Evolutionary conservation across 257 asterid species (phyloP), one percentile per base, ranked within the genome.

Genomic region (Thymus mandschuricus): DNA sequence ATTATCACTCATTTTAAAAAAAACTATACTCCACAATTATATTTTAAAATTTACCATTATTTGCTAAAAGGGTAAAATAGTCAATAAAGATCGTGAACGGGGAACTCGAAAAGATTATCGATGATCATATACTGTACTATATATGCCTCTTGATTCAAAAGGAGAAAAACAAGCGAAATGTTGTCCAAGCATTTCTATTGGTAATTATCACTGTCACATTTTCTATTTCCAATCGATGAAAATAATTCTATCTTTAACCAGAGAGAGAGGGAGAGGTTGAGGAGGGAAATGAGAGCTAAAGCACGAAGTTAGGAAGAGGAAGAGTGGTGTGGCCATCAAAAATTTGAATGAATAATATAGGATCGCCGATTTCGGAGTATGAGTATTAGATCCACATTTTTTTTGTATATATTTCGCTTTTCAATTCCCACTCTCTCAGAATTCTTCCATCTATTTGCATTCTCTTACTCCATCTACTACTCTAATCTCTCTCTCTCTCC

Each of bases 251-350:
- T 35, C 2, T 35, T 3, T 35, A 35, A 38, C 4, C 41, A 38
- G 8, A 44, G 44, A 45, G 49, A 30, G 1, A 29, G 31, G 6
- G 30, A 6, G 1, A 12, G 28, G 11, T 10, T 54, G n/a, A 28
- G 44, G 28, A 30, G n/a, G 8, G 28, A 60, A 72, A 73, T 7
- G 72, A 64, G 77, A 33, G 77, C 56, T 64, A 15, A 64, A 55
- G 77, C 77, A 73, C 43, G 40, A 64, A 55, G 3, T 8, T 64
- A 73, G 77, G 77, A 21, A 64, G 60, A 73, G 77, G 77, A 21
- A 64, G 60, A 33, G 72, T 44, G 77, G 77, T 44, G 77, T 63
- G 66, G 77, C 71, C 77, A 62, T 62, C 70, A 51, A 73, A 73
- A 64, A 52, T 13, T 72, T 63, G 77, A 54, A 65, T 33, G 77